Percentiles rank a stretch among this genome's conserved stretches.
Evolutionary conservation across 2,329 filamentous ascomycete species (phyloP).

Genomic region (Falciphora oryzae): DNA sequence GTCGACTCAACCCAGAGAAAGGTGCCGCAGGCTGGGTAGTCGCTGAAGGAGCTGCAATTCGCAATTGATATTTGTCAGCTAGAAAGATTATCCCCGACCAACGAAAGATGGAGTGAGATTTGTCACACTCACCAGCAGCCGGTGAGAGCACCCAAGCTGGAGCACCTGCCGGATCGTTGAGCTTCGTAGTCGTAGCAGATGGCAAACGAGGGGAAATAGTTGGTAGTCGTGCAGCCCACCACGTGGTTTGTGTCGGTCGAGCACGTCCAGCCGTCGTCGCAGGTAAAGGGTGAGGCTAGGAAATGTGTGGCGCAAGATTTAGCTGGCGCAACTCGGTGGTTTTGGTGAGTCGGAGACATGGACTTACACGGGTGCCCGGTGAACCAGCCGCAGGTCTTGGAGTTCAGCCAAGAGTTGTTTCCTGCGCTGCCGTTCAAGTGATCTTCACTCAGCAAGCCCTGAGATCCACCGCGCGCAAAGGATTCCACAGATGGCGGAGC

Average conservation of each 20-base stretch:
- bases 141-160: slow-evolving; percentile 20
- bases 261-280: slow-evolving; percentile 16
- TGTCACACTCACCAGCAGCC: slow-evolving; percentile 31
- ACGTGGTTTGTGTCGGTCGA: slow-evolving; percentile 28
- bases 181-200: slow-evolving; percentile 30
- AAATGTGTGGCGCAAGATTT: not conserved
- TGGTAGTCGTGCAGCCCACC: slow-evolving; percentile 29
- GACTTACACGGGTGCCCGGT: slow-evolving; percentile 18
- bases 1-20: slow-evolving; percentile 31
- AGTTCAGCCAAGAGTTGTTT: slow-evolving; percentile 4
- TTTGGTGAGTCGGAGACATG: too few relatives aligned
- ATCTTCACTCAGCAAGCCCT: not conserved
- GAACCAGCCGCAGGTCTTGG: slow-evolving; percentile 23
- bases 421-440: not conserved
- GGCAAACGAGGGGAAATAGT: slow-evolving; percentile 25
- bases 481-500: slow-evolving; percentile 11
- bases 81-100: not conserved
- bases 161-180: slow-evolving; percentile 23
- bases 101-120: not conserved
- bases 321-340: not conserved
- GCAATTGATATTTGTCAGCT: not conserved
- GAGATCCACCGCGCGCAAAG: too few relatives aligned
- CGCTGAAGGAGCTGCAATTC: slow-evolving; percentile 10
- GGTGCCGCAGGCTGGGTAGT: slow-evolving; percentile 26
- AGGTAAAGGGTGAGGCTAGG: slow-evolving; percentile 17